Evolutionary conservation across 495 filamentous ascomycete genomes (phyloP), one percentile per base, ranked within the genome.

Genomic region (Diplogelasinospora grovesii): DNA sequence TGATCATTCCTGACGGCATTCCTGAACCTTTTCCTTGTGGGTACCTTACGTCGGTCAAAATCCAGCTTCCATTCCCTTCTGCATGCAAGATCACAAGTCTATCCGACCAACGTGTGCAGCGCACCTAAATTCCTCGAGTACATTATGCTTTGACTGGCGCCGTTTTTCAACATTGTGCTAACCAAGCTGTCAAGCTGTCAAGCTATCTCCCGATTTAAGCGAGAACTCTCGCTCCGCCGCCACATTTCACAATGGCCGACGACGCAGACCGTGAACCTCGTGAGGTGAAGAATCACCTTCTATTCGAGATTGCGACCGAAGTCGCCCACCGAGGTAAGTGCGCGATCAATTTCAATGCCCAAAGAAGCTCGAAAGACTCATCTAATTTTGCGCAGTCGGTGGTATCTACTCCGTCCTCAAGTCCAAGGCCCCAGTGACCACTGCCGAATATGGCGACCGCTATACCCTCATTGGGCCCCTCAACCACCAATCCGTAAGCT

Each of bases 331-430:
- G 93, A 68, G 86, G 85, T 87, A 74, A 39, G 69, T 59, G 15
- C 22, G 11, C n/a, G n/a, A n/a, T n/a, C n/a, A n/a, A n/a, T n/a
- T 19, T 35, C 21, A 40, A 28, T 29, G 22, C 21, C 22, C 23
- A 10, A 34, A 5, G 6, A 22, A 31, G 49, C 49, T 27, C 10
- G 23, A 13, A 16, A 22, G n/a, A n/a, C 27, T 8, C 27, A 24
- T 11, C 39, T 41, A 22, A 41, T 29, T 3, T 21, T 15, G 25
- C 38, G 24, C 44, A 90, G 92, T 98, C 41, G 92, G 92, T 56
- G 92, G 92, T 47, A 98, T 98, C 66, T 98, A 98, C 70, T 96
- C 90, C 10, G 92, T 98, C 37, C 79, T 98, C 58, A 98, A 98
- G 68, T 98, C 92, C 37, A 98, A 98, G 63, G 90, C 92, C 14